phyloP scores from a whole-genome alignment of 192 early-diverging fungal species.

The Kappamyces sp. region DNA sequence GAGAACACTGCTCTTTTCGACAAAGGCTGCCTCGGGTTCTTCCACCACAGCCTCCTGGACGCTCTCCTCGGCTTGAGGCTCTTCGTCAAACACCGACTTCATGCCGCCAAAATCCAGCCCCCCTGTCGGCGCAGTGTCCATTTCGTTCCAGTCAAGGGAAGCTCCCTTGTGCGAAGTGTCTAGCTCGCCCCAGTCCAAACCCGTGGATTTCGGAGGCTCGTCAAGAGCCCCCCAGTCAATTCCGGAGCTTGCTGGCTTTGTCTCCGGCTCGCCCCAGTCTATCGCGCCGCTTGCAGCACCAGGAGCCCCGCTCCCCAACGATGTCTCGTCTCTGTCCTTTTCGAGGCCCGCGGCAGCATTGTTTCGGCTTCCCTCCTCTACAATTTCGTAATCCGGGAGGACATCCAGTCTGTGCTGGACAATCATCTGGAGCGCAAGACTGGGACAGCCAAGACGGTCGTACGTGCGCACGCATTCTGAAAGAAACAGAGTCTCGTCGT shows the following conservation, averaged over 20 bases:
- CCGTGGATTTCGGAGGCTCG: slow-evolving; percentile 7
- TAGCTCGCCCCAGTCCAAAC: slow-evolving; percentile 42
- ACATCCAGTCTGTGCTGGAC: slow-evolving; percentile 27
- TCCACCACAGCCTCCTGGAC: neutral
- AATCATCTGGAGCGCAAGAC: slow-evolving; percentile 68
- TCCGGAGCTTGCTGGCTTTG: neutral
- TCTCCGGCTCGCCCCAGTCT: slow-evolving; percentile 31
- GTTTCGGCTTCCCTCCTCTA: slow-evolving; percentile 26
- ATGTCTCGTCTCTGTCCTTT: slow-evolving; percentile 15
- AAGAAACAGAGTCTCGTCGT: slow-evolving; percentile 56
- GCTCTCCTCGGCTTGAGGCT: neutral
- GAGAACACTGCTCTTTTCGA: too few species aligned
- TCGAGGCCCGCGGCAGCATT: slow-evolving; percentile 16
- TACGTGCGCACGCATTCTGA: slow-evolving; percentile 59
- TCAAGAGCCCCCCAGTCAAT: slow-evolving; percentile 24
- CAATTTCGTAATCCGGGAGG: slow-evolving; percentile 26
- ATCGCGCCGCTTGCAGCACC: slow-evolving; percentile 19
- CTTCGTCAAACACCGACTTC: slow-evolving; percentile 3
- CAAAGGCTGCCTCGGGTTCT: neutral
- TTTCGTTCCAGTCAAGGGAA: slow-evolving; percentile 15
- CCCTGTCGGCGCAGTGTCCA: slow-evolving; percentile 1
- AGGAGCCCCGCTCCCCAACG: slow-evolving; percentile 34
- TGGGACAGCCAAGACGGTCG: slow-evolving; percentile 71
- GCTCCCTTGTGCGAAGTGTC: neutral
- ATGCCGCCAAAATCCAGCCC: slow-evolving; percentile 9